phyloP scores from a whole-genome alignment of 1,284 basidiomycete genomes.

The Rugiboletus extremiorientalis region DNA sequence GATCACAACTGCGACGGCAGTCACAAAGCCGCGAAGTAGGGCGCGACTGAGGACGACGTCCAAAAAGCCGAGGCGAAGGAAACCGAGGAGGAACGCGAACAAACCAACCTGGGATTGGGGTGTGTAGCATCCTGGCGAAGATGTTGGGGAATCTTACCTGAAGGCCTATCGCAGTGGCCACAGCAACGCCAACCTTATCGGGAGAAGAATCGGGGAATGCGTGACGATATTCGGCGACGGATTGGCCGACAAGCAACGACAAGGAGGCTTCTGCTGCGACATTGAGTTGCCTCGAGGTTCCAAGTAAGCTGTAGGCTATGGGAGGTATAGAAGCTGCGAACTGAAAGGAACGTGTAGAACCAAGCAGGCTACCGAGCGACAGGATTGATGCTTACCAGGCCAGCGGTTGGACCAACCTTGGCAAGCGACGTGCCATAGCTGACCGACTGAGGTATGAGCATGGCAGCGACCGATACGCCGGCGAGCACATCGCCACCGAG shows the following conservation, averaged over 20 bases:
- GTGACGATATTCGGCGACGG: conserved; percentile 70
- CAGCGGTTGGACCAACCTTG: conserved; percentile 76
- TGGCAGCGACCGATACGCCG: conserved; percentile 84
- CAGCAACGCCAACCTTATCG: conserved; percentile 59
- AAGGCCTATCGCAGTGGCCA: conserved; percentile 78
- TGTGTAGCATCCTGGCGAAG: not conserved
- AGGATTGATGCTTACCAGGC: conserved; percentile 59
- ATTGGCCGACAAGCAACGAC: conserved; percentile 86
- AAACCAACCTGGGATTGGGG: conserved; percentile 64
- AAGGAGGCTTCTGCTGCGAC: conserved; percentile 92
- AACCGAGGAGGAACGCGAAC: conserved; percentile 83
- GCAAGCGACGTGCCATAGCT: conserved; percentile 90
- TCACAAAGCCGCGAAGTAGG: conserved; percentile 84
- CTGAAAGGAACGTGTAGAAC: conserved; percentile 35
- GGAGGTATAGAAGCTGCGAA: conserved; percentile 81
- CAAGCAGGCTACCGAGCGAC: conserved; percentile 11
- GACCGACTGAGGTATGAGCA: conserved; percentile 91
- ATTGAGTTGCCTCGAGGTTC: conserved; percentile 79
- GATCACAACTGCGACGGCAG: conserved; percentile 76
- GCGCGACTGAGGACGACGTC: conserved; percentile 94
- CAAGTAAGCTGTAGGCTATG: conserved; percentile 82
- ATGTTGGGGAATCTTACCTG: conserved; percentile 53
- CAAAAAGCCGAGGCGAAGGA: conserved; percentile 90
- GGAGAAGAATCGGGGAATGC: conserved; percentile 45
- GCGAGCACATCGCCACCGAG: conserved; percentile 82